phyloP scores from a whole-genome alignment of 2,329 filamentous ascomycete genomes.

The Onygenales sp. region DNA sequence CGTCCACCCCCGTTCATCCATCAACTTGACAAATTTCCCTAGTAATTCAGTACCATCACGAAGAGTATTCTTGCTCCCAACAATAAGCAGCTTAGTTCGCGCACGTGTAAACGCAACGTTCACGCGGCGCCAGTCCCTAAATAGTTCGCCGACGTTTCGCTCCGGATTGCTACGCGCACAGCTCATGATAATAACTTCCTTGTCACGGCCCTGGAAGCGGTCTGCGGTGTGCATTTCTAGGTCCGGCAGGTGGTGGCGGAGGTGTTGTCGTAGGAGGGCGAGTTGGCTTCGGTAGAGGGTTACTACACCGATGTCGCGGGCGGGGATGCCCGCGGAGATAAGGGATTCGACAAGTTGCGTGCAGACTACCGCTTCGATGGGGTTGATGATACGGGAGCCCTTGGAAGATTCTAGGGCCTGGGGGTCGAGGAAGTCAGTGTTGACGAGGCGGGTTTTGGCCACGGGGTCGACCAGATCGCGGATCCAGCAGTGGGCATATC shows the following conservation, averaged over 20 bases:
- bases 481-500: conserved; percentile 60
- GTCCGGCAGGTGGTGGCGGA: conserved; percentile 49
- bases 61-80: conserved; percentile 77
- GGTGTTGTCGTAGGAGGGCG: conserved; percentile 64
- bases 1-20: conserved; percentile 71
- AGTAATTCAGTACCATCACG: conserved; percentile 61
- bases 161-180: conserved; percentile 81
- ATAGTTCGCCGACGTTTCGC: conserved; percentile 74
- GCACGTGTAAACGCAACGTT: conserved; percentile 94
- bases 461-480: conserved; percentile 58
- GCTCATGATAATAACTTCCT: conserved; percentile 79
- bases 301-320: conserved; percentile 80
- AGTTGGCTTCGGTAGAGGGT: conserved; percentile 94
- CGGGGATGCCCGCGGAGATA: conserved; percentile 63
- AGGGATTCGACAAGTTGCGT: conserved; percentile 73
- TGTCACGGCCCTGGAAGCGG: conserved; percentile 92
- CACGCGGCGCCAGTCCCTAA: conserved; percentile 85
- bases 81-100: conserved; percentile 79
- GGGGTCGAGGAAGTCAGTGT: conserved; percentile 67
- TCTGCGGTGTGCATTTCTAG: conserved; percentile 97
- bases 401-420: conserved; percentile 54
- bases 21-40: conserved; percentile 62
- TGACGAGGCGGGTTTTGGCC: conserved; percentile 73
- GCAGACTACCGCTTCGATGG: conserved; percentile 67
- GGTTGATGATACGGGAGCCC: conserved; percentile 81